Evolutionary conservation across 306 rosid genomes (phyloP).

Genomic region (Dicorynia guianensis): DNA sequence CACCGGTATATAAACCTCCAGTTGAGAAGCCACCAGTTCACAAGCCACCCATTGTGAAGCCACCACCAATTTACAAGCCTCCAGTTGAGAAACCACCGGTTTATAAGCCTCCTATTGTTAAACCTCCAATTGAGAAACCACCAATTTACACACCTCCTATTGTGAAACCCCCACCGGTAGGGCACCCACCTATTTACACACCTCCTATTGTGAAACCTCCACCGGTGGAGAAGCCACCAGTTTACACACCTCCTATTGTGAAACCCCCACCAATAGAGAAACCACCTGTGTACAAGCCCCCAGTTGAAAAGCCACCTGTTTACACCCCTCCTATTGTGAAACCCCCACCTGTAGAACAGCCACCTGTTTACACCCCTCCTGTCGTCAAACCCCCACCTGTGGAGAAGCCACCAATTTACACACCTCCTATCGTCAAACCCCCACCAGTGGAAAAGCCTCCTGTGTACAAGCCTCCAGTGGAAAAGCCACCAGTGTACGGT

Average conservation of each 20-base stretch:
- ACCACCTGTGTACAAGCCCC: neutral
- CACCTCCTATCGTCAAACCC: too few species aligned
- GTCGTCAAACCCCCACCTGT: neutral
- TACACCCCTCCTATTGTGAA: too few species aligned
- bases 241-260: neutral
- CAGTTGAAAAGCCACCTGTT: neutral
- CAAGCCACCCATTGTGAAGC: too few species aligned
- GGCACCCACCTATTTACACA: too few species aligned
- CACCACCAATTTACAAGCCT: too few species aligned
- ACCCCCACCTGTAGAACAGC: neutral
- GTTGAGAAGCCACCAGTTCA: neutral
- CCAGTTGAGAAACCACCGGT: too few species aligned
- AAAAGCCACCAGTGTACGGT: neutral
- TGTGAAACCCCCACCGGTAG: too few species aligned
- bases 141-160: too few species aligned
- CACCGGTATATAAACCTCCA: neutral
- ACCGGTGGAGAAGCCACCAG: neutral
- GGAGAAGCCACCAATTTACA: conserved; percentile 23
- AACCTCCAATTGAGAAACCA: too few species aligned
- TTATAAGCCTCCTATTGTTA: too few species aligned
- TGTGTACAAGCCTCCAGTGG: neutral
- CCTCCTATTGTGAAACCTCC: too few species aligned
- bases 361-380: conserved; percentile 24
- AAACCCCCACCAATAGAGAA: neutral
- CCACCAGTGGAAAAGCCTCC: neutral